Evolutionary conservation across 2,329 filamentous ascomycete species (phyloP).

Genomic region (Trichoderma guizhouense): DNA sequence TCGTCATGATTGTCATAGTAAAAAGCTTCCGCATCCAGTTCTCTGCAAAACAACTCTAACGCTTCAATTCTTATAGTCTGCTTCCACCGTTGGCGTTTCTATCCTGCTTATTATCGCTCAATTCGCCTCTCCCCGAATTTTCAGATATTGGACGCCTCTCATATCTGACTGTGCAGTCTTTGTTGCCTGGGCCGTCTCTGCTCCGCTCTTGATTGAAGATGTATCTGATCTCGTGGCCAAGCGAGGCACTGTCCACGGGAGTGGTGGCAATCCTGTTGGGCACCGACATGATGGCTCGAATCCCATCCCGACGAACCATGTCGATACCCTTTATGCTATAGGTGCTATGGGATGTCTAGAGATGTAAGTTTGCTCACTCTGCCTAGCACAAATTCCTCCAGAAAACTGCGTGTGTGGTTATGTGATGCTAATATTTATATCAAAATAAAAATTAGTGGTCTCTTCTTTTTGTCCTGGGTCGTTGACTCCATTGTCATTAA

Average conservation of each 20-base stretch:
- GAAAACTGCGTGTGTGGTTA: background rate
- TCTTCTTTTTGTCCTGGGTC: slow-evolving; percentile 41
- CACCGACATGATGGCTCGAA: background rate
- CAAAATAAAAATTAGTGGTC: slow-evolving; percentile 33
- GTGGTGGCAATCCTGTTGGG: background rate
- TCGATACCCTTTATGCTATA: background rate
- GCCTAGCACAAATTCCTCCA: background rate
- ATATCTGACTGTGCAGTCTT: slow-evolving; percentile 43
- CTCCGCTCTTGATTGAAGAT: slow-evolving; percentile 47
- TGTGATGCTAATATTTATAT: background rate
- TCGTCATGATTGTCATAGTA: background rate
- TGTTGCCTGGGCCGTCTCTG: slow-evolving; percentile 42
- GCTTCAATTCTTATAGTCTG: background rate
- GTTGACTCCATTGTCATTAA: slow-evolving; percentile 41
- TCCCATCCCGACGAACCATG: background rate
- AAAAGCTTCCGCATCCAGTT: background rate
- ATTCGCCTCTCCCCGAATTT: background rate
- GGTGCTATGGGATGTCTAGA: background rate
- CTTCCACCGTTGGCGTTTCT: background rate
- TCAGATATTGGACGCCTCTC: slow-evolving; percentile 31
- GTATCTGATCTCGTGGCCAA: slow-evolving; percentile 31
- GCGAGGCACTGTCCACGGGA: background rate
- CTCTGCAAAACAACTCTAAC: background rate
- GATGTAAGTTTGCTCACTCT: background rate
- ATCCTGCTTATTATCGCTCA: background rate